Evolutionary conservation across 2,329 filamentous ascomycete genomes (phyloP).

Genomic region (Nemania serpens): DNA sequence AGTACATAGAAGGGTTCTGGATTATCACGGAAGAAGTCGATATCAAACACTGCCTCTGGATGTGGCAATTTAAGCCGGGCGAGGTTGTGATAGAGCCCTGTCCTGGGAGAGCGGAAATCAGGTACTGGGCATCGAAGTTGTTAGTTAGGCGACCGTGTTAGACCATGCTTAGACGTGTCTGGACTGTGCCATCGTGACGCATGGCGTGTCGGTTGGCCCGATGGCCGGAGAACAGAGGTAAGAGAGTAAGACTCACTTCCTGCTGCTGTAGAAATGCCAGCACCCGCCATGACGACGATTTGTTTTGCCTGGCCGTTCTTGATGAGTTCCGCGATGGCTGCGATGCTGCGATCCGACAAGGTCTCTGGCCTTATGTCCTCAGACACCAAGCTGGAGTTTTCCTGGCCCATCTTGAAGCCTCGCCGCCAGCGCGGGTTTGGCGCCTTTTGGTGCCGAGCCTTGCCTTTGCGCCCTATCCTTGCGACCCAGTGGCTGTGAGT

Average conservation of each 20-base stretch:
- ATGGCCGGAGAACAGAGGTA: not conserved
- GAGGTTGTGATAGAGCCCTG: constrained; percentile 91
- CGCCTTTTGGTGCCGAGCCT: constrained; percentile 35
- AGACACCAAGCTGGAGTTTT: constrained; percentile 70
- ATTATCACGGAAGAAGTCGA: constrained; percentile 82
- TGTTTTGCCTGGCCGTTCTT: constrained; percentile 66
- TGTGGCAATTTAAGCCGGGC: constrained; percentile 83
- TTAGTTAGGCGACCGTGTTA: not conserved
- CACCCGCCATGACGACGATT: constrained; percentile 89
- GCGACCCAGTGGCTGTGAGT: not conserved
- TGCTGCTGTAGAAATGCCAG: constrained; percentile 80
- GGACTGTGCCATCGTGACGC: not conserved
- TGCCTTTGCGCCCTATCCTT: constrained; percentile 37
- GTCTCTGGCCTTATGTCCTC: constrained; percentile 67
- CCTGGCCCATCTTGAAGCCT: constrained; percentile 77
- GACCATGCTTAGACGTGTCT: not conserved
- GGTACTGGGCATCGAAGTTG: constrained; percentile 62
- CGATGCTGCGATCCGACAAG: constrained; percentile 69
- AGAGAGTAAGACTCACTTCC: constrained; percentile 54
- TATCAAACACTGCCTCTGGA: constrained; percentile 93
- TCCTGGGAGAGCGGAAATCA: constrained; percentile 92
- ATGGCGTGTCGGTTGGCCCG: not conserved
- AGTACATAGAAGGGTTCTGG: constrained; percentile 91
- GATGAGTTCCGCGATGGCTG: constrained; percentile 81
- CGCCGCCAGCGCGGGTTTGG: constrained; percentile 24